Base-by-base conservation (phyloP, 2,329 filamentous ascomycete genomes). In the Trichoderma lentiforme region DNA sequence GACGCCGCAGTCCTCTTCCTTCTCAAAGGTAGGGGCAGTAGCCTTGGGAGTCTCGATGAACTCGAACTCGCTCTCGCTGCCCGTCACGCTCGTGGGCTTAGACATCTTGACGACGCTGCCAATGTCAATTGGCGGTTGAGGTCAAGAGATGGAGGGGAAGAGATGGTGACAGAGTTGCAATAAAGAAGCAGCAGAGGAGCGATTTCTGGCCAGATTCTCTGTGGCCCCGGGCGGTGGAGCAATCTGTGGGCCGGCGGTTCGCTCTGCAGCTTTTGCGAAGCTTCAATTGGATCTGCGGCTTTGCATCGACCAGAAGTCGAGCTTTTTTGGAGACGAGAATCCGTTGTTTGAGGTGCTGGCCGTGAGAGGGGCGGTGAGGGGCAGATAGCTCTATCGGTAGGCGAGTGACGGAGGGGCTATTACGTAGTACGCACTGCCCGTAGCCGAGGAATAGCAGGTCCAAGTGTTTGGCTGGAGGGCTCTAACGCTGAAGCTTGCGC, bases 1-100 rank as follows among this genome's bases (percentile, higher is more conserved):
- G 74, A 84, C 82, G 73, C 83, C 83, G 75, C 82, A 83, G 77
- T 94, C 92, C 82, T 93, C 90, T 76, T 88, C 87, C 77, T 80
- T 80, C 72, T 92, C 91, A 79, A 91, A 93, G 76, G 91, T 90
- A 77, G 91, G 80, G 72, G 78, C 77, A 26, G 73, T 75, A 75
- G 78, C 76, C 63, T 82, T 77, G 62, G 83, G 83, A 75, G 83
- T 85, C 72, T 81, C 76, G 74, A 83, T 80, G 75, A 84, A 84
- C 76, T 82, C 79, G 71, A 84, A 83, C 76, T 84, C 81, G 74
- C 77, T 78, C 74, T 81, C 80, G 61, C 75, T 75, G 75, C 79
- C 77, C 53, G 74, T 79, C 74, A 80, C 75, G 71, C 76, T 77
- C 32, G 75, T 76, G 70, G 76, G 74, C 73, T 81, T 80, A 73